Percentiles rank a stretch among this genome's conserved stretches.
Evolutionary conservation across 2,329 filamentous ascomycete species (phyloP).

Genomic region (Samsoniella hepiali): DNA sequence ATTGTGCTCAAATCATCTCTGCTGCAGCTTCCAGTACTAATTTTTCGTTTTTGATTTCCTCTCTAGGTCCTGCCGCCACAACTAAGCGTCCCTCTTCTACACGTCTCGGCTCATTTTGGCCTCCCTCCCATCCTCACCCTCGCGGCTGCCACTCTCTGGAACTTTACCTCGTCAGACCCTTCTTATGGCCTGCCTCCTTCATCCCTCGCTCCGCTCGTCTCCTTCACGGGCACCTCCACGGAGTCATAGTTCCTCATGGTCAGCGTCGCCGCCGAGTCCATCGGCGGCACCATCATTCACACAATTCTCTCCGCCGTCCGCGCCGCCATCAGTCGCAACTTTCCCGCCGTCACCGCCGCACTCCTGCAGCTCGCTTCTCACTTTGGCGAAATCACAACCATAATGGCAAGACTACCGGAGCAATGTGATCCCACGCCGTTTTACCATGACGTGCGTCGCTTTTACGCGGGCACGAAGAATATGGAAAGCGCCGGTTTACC

Average conservation of each 20-base stretch:
- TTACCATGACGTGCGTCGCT: slow-evolving; percentile 84
- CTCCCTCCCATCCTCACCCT: slow-evolving; percentile 87
- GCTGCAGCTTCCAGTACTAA: slow-evolving; percentile 22
- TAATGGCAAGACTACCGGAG: slow-evolving; percentile 84
- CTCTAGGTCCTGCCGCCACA: slow-evolving; percentile 64
- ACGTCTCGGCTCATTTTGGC: slow-evolving; percentile 68
- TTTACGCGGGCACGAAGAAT: slow-evolving; percentile 86
- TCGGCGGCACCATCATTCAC: slow-evolving; percentile 70
- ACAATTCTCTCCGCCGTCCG: slow-evolving; percentile 73
- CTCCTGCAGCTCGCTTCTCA: slow-evolving; percentile 63
- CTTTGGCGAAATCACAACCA: slow-evolving; percentile 62
- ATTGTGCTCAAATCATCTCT: not conserved
- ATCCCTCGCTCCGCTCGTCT: slow-evolving; percentile 66
- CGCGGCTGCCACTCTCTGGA: slow-evolving; percentile 83
- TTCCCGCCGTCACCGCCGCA: slow-evolving; percentile 56
- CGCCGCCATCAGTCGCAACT: slow-evolving; percentile 61
- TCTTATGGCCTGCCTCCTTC: slow-evolving; percentile 46
- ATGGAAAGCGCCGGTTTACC: slow-evolving; percentile 83
- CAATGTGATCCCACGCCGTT: slow-evolving; percentile 82
- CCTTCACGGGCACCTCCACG: slow-evolving; percentile 82
- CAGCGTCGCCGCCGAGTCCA: slow-evolving; percentile 84
- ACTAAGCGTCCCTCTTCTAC: slow-evolving; percentile 73
- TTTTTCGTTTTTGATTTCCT: not conserved
- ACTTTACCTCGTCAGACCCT: slow-evolving; percentile 59
- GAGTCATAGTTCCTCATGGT: slow-evolving; percentile 95